Base-by-base conservation (phyloP, 2,329 filamentous ascomycete genomes). In the Beauveria bassiana region DNA sequence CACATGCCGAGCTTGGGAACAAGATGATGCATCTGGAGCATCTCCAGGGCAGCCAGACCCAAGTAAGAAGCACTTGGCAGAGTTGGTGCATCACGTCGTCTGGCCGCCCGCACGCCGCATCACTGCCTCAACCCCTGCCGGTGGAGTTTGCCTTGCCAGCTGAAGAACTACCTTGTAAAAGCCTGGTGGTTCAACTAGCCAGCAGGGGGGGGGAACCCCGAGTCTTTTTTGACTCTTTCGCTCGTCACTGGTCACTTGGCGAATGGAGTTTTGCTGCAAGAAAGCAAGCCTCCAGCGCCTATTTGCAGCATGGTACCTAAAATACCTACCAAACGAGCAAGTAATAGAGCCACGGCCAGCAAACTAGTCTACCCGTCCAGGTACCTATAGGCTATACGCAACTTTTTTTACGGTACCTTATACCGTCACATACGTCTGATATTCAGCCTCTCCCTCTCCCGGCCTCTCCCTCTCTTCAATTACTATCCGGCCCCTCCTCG, bases 131-230 rank as follows among this genome's bases (percentile, higher is more conserved):
- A 51, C 28, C 49, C 49, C 49, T 51, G 49, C 49, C 2, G 46
- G 50, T 34, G 43, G 22, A n/a, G 57, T 20, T 18, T 24, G 38
- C 38, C 18, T 54, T 38, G 34, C 47, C 46, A 59, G 55, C 57
- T 59, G 57, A 59, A 59, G 57, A 51, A 38, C 26, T 22, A 38
- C 34, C 56, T 57, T 55, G 22, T 40, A 24, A 22, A n/a, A 49
- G 55, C 40, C 40, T 49, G 43, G 20, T 38, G 34, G 34, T 38
- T 38, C 10, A 38, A 38, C 34, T 38, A 38, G 34, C 14, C 34
- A 38, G 34, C 34, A 14, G 5, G 34, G 34, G 34, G 34, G 34
- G 5, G 14, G 5, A 38, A 38, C 34, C 34, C 34, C 34, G 47
- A 31, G 22, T 50, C 24, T 43, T 12, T 38, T 47, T 26, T 24